Evolutionary conservation across 345 rosid species (phyloP).

Genomic region (Eucalyptus erythrocorys): DNA sequence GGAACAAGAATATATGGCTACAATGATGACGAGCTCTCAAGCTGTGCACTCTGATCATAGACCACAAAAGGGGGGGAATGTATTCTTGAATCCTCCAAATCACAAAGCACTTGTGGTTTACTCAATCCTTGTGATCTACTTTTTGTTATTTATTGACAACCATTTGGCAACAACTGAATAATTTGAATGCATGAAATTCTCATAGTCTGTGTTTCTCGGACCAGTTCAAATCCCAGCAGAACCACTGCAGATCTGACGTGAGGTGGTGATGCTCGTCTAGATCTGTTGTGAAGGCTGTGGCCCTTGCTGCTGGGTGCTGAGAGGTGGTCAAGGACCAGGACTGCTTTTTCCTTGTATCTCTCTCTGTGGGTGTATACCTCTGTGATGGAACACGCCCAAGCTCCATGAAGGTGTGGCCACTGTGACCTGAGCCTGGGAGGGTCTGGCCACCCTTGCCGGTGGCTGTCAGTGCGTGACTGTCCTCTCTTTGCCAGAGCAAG

Average conservation of each 20-base stretch:
- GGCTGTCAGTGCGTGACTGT: background rate
- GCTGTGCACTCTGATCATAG: background rate
- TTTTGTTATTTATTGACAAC: too few relatives aligned
- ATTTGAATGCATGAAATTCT: background rate
- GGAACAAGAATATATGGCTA: background rate
- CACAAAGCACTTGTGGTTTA: background rate
- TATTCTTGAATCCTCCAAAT: background rate
- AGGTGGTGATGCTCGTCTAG: background rate
- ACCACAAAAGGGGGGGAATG: fast-evolving
- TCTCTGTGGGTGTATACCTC: background rate
- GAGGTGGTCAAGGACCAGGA: background rate
- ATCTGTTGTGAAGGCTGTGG: background rate
- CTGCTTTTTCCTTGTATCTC: background rate
- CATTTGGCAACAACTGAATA: background rate
- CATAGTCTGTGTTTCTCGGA: background rate
- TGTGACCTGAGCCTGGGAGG: background rate
- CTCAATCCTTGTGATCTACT: background rate
- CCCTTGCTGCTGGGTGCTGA: background rate
- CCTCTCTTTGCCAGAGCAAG: background rate
- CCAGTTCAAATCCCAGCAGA: background rate
- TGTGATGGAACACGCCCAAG: background rate
- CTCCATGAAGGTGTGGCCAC: background rate
- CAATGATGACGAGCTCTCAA: background rate
- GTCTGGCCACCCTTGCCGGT: background rate
- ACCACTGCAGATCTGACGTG: background rate